These are phyloP conservation scores for Metschnikowia gruessii DNA, from an alignment of 805 yeast genomes.

Conservation along the genomic window DNA sequence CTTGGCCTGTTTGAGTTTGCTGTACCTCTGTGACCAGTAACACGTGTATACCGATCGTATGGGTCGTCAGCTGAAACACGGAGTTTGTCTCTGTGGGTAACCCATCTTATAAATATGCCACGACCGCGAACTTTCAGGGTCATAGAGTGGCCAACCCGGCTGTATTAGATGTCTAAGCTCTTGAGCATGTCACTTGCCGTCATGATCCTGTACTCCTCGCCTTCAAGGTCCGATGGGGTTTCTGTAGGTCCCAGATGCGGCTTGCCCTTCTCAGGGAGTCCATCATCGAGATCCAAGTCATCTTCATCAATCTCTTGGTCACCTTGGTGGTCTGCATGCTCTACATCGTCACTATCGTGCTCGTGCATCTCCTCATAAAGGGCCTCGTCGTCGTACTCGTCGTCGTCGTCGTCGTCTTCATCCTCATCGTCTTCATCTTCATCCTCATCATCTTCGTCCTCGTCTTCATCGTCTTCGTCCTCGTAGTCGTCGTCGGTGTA, in stretches of 20 bases:
- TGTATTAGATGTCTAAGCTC: constrained; percentile 9
- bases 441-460: constrained; percentile 5
- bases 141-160: no score
- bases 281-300: constrained; percentile 14
- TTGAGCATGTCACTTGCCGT: constrained; percentile 17
- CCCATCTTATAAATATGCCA: not conserved
- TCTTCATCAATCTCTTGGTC: constrained; percentile 10
- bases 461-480: constrained; percentile 5
- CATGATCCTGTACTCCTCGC: constrained; percentile 9
- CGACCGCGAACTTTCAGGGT: no score
- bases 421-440: constrained; percentile 1
- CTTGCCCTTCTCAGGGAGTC: constrained; percentile 6
- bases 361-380: not conserved
- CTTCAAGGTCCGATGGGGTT: constrained; percentile 2
- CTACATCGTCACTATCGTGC: not conserved
- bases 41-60: no score
- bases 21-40: no score
- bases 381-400: not conserved
- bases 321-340: not conserved
- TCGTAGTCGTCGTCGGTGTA: constrained; percentile 7
- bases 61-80: no score
- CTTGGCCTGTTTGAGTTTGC: no score
- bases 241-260: constrained; percentile 3
- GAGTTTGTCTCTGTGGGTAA: no score
- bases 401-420: constrained; percentile 7